Evolutionary conservation across 768 basidiomycete genomes (phyloP), one percentile per base, ranked within the genome.

Genomic region (Tylopilus felleus): DNA sequence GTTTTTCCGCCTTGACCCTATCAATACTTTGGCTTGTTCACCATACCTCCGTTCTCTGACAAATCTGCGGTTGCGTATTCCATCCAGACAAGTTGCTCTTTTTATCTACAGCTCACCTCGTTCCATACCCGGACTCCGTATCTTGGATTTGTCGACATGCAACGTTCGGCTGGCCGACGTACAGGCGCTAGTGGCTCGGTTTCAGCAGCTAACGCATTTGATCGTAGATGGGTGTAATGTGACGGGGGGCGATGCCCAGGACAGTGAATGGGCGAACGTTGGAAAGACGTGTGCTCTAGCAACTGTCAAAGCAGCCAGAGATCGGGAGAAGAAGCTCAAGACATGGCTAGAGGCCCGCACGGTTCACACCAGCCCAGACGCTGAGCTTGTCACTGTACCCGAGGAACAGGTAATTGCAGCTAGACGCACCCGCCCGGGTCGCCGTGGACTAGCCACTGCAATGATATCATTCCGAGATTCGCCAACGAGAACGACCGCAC

Each of bases 71-170:
- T 69, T 95, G 28, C 82, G 88, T 31, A 77, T 95, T 22, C 93
- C 93, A 4, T 75, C 77, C 0, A 80, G 90, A n/a, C 75, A 77
- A 8, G 67, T 87, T 22, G 76, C 75, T 0, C 71, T 74, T 5
- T 74, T 79, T 17, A 59, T 82, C 51, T 60, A 58, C 56, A 47
- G 38, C 31, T 66, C 58, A 40, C 63, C 57, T 68, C 61, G 50
- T 53, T 62, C 59, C 35, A 41, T 78, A 55, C 84, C 78, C 2
- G 65, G 60, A 43, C 67, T 93, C 27, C 72, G 74, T 35, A 78
- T 83, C 31, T 78, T 96, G 28, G 93, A 98, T 65, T 67, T 96
- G 13, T 88, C 89, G 0, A 89, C 89, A 1, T 86, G 83, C 58
- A 73, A 73, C 42, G 66, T 94, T 22, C 69, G 75, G 33, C 77